Evolutionary conservation across 2,329 filamentous ascomycete genomes (phyloP).

Genomic region (Clarireedia homoeocarpa): DNA sequence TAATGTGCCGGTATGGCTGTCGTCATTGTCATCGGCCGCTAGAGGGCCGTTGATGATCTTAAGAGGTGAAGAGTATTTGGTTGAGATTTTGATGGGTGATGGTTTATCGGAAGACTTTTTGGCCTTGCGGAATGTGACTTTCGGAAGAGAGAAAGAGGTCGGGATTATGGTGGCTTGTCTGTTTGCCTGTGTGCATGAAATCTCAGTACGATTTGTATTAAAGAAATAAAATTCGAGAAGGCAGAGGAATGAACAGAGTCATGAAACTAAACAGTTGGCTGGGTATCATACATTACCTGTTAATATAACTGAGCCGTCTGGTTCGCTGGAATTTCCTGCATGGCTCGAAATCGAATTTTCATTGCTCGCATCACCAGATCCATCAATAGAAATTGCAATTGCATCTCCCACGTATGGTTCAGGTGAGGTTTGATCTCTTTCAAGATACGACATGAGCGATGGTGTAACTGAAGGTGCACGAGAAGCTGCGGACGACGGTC

Average conservation of each 20-base stretch:
- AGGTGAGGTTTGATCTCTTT: slow-evolving; percentile 16
- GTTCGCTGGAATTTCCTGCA: background rate
- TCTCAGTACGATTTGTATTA: background rate
- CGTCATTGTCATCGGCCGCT: background rate
- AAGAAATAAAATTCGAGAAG: background rate
- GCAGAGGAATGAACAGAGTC: background rate
- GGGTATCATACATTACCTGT: background rate
- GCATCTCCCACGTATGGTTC: slow-evolving; percentile 15
- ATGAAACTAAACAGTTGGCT: background rate
- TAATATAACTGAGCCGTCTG: background rate
- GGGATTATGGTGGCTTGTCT: slow-evolving; percentile 8
- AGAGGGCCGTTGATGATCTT: background rate
- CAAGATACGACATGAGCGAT: slow-evolving; percentile 13
- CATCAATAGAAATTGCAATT: slow-evolving; percentile 6
- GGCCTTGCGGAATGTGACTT: slow-evolving; percentile 15
- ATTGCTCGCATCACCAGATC: background rate
- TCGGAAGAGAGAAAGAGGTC: slow-evolving; percentile 12
- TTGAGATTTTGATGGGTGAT: background rate
- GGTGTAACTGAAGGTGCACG: slow-evolving; percentile 15
- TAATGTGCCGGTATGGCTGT: slow-evolving; percentile 12
- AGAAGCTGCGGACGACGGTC: slow-evolving; percentile 7
- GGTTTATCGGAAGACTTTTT: background rate
- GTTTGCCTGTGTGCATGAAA: background rate
- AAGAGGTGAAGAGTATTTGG: background rate
- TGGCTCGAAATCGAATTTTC: background rate